A percentile compares a stretch with the other conserved stretches of the same genome.
Evolutionary conservation across 73 alveolate species (phyloP).

Genomic region (Paramecium biaurelia): DNA sequence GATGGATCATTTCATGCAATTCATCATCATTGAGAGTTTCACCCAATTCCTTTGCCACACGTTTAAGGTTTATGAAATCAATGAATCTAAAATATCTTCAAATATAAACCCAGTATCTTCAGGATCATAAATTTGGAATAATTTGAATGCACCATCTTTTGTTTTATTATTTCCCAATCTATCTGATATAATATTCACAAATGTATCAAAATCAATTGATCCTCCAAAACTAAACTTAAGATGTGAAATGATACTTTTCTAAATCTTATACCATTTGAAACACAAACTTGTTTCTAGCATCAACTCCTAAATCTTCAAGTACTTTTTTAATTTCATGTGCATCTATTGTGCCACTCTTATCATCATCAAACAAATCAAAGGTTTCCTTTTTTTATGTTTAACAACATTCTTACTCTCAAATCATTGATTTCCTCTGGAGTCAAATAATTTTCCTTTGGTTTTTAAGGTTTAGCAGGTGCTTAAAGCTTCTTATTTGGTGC

Average conservation of each 20-base stretch:
- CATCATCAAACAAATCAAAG: slow-evolving; percentile 78
- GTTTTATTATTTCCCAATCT: slow-evolving; percentile 74
- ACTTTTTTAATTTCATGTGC: slow-evolving; percentile 76
- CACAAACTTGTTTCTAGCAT: slow-evolving; percentile 71
- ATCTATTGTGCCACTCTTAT: slow-evolving; percentile 74
- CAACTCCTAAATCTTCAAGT: slow-evolving; percentile 78
- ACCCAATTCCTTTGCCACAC: slow-evolving; percentile 37
- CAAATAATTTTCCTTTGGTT: slow-evolving; percentile 2
- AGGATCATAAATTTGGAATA: slow-evolving; percentile 61
- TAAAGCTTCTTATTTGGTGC: not conserved
- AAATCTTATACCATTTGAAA: slow-evolving; percentile 65
- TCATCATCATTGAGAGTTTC: slow-evolving; percentile 43
- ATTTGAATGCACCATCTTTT: slow-evolving; percentile 68
- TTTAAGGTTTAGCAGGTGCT: not conserved
- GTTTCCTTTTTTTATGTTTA: slow-evolving; percentile 68
- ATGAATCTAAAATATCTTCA: not conserved
- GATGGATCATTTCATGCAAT: slow-evolving; percentile 41
- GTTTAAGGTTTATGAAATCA: slow-evolving; percentile 39
- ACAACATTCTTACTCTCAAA: slow-evolving; percentile 27
- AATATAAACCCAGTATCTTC: slow-evolving; percentile 54
- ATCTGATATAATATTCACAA: slow-evolving; percentile 70
- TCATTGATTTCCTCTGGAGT: slow-evolving; percentile 44
- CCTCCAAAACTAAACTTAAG: slow-evolving; percentile 65
- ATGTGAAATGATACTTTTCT: slow-evolving; percentile 40
- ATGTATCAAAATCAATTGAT: slow-evolving; percentile 69